Evolutionary conservation across 441 rosid species (phyloP).

Genomic region (Geranium incanum): DNA sequence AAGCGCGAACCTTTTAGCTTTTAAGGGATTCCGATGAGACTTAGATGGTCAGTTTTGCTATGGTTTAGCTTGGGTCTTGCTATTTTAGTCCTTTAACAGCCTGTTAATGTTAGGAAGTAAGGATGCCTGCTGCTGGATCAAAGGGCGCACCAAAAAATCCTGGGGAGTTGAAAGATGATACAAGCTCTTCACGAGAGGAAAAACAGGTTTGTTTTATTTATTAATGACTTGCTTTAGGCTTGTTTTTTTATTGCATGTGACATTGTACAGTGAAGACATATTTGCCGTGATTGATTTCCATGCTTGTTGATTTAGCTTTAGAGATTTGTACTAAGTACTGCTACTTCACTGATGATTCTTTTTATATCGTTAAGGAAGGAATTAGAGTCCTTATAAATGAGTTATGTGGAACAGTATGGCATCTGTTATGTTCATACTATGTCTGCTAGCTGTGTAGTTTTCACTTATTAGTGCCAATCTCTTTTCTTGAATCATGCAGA

Average conservation of each 20-base stretch:
- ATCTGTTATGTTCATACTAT: conserved; percentile 6
- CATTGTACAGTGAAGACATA: not conserved
- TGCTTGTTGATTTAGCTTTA: not conserved
- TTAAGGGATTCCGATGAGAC: not conserved
- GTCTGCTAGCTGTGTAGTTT: conserved; percentile 1
- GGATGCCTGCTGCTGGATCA: conserved; percentile 97
- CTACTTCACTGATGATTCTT: not conserved
- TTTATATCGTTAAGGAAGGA: not conserved
- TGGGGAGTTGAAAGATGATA: conserved; percentile 78
- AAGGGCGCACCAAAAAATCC: conserved; percentile 68
- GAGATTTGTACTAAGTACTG: conserved; percentile 1
- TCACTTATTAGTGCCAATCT: not conserved
- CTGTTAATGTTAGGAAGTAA: conserved; percentile 65
- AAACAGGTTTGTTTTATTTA: conserved; percentile 51
- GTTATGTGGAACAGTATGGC: conserved; percentile 6
- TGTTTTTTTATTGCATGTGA: conserved; percentile 2
- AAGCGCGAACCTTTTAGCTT: not conserved
- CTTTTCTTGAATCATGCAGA: conserved; percentile 40
- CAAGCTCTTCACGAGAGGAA: conserved; percentile 77
- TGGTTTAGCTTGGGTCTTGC: conserved; percentile 3
- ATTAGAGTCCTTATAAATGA: not conserved
- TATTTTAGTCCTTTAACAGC: conserved; percentile 17
- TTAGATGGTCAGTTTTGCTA: not conserved
- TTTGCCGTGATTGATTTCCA: not conserved
- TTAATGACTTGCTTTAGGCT: conserved; percentile 3